Evolutionary conservation across 202 grass and related monocot species (phyloP), one percentile per base, ranked within the genome.

Genomic region (Zizania palustris): DNA sequence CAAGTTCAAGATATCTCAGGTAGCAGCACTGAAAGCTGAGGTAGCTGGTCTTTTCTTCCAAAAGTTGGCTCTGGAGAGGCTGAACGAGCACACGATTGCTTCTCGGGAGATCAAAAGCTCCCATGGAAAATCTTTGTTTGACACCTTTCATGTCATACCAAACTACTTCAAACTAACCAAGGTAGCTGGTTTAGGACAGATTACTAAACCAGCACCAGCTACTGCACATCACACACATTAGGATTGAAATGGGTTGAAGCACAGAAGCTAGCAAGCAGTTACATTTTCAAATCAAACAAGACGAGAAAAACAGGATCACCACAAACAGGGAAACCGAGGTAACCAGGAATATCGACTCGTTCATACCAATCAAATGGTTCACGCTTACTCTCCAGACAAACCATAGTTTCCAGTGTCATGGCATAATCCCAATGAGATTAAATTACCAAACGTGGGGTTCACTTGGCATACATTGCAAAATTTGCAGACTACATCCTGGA

Each of bases 381-480:
- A 75, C 42, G 40, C 39, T 65, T 63, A 15, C 74, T 19, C 55
- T 9, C 59, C 18, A 46, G 21, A 49, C 1, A 0, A 16, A 76
- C 3, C 38, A 45, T 71, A 54, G 63, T 73, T 46, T 72, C 40
- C 34, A 41, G 5, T 7, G 12, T 78, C 40, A 62, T 15, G 40
- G 63, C 5, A 34, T 0, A 62, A 71, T 39, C 71, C 66, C 61
- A 65, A 39, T n/a, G 60, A 62, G 20, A 71, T 5, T 64, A 72
- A 40, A 84, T 77, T 43, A 65, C 68, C 44, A 57, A 77, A 81
- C 72, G 65, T 60, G 9, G 84, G 84, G 72, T 72, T 82, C 73
- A 77, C 73, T 60, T 35, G 34, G 57, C 40, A 39, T 9, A 7
- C 41, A 43, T 43, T 66, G 38, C 74, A 88, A 83, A 79, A 69